Conservation (phyloP, 1,139 yeast species). For the Wickerhamomyces sp. region DNA sequence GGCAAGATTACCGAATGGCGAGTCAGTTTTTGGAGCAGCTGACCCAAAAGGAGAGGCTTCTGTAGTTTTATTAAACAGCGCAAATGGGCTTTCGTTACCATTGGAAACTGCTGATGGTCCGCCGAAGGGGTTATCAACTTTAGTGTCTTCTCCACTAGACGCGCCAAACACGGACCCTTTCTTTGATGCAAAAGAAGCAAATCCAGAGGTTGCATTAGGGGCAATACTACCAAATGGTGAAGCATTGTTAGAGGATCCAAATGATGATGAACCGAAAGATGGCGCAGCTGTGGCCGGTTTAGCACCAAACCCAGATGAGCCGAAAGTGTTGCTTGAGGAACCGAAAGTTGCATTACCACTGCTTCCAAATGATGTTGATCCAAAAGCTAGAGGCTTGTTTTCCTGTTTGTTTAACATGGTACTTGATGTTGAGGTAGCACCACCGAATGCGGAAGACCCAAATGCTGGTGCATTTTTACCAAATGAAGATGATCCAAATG, state of each 20-base stretch:
- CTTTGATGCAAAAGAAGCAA: constrained; percentile 10
- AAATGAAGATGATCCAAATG: constrained; percentile 19
- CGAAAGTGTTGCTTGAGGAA: not conserved
- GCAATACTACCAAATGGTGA: constrained; percentile 4
- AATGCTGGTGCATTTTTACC: constrained; percentile 4
- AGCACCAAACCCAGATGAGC: constrained; percentile 13
- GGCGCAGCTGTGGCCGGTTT: not conserved
- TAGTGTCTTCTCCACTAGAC: too few relatives aligned
- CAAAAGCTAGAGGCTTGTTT: not conserved
- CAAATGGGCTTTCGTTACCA: constrained; percentile 7
- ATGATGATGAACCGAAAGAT: constrained; percentile 1
- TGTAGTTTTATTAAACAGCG: constrained; percentile 7
- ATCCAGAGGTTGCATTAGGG: constrained; percentile 1
- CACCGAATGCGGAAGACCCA: not conserved
- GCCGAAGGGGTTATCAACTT: too few relatives aligned
- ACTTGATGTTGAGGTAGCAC: not conserved
- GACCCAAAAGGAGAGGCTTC: constrained; percentile 8
- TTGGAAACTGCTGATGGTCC: too few relatives aligned
- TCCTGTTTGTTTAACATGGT: not conserved
- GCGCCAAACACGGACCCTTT: not conserved
- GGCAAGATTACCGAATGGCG: not conserved
- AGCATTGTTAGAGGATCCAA: not conserved
- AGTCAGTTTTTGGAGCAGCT: not conserved
- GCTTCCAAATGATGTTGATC: constrained; percentile 7
- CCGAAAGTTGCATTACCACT: constrained; percentile 2